Evolutionary conservation across 139 green algal genomes (phyloP), one percentile per base, ranked within the genome.

Genomic region (Chlorella vulgaris): DNA sequence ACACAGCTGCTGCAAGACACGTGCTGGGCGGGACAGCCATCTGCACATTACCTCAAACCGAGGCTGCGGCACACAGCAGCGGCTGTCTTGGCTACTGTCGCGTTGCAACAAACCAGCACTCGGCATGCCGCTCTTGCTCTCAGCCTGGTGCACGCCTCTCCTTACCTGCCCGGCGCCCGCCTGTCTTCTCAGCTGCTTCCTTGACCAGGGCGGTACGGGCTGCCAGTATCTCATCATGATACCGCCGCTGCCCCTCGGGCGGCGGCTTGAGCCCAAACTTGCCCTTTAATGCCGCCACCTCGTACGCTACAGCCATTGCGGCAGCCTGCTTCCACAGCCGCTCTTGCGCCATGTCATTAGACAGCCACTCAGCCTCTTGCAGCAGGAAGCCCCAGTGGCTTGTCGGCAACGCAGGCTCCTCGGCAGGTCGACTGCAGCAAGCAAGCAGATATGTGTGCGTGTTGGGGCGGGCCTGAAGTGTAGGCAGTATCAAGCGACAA

Each of bases 301-400:
- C 83, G 40, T 73, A 39, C 0, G 75, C 87, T 28, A 93, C 43
- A 4, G 80, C 74, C 43, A 80, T 28, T 6, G 90, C 86, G 1
- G 86, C 81, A 6, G 78, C 74, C 26, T 69, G 76, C 81, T 91
- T 92, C 91, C 91, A 95, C 38, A 91, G 69, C 33, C 91, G 83
- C 83, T 95, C 91, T 82, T 91, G 85, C 7, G 82, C 82, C 68
- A 96, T 87, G 81, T 96, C 92, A 5, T 83, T 77, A 7, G 88
- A 83, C 79, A 96, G 74, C 92, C 92, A 96, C 39, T 51, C 29
- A 62, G 86, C 85, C 69, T 96, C 92, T 33, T 83, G 71, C 13
- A 94, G 66, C 29, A 95, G 51, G 67, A 88, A 93, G 68, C 87
- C 80, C 84, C 87, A 88, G 60, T 94, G 90, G 2, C 73, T 58